Evolutionary conservation across 2,329 filamentous ascomycete genomes (phyloP), one percentile per base, ranked within the genome.

Genomic region (Penicillium rolfsii): DNA sequence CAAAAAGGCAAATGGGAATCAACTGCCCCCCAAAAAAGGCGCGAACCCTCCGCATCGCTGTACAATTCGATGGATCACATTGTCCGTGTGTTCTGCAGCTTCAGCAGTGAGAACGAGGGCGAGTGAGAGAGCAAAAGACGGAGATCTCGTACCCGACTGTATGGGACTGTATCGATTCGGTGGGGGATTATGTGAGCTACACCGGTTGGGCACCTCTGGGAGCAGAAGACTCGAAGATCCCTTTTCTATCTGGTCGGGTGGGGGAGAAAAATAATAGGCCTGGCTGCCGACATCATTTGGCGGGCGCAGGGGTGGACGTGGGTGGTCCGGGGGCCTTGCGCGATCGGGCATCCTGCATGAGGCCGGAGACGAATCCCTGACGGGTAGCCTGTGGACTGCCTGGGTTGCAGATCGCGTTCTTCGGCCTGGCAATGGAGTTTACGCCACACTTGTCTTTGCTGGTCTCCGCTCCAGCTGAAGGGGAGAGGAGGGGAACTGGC

Each of bases 41-140:
- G 54, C 55, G 56, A 63, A 64, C 59, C 48, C 60, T 56, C 33
- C 45, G 46, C 46, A 35, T 30, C 41, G 43, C 7, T 30, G 22
- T 38, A 16, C 46, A 36, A 61, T 45, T 59, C 33, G 62, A 64
- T 64, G 35, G 55, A 56, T 62, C 64, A 66, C 62, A 64, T 62
- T 52, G 58, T 49, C 33, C 46, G 48, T 19, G 33, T 57, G 49
- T 55, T 52, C 60, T 67, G 62, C 66, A 66, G 56, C 24, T 36
- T 36, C 38, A 30, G 14, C 26, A 28, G 50, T 14, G 36, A 24
- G 6, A 26, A 11, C 24, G 35, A 28, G 16, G 9, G 36, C 50
- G 16, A 52, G 19, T 4, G 33, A 48, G 22, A 38, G 38, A 48
- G 24, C 30, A 26, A 30, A 16, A 5, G 24, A 43, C 19, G 19